Conservation (phyloP, 2,329 filamentous ascomycete genomes). For the Trichothecium sympodiale region DNA sequence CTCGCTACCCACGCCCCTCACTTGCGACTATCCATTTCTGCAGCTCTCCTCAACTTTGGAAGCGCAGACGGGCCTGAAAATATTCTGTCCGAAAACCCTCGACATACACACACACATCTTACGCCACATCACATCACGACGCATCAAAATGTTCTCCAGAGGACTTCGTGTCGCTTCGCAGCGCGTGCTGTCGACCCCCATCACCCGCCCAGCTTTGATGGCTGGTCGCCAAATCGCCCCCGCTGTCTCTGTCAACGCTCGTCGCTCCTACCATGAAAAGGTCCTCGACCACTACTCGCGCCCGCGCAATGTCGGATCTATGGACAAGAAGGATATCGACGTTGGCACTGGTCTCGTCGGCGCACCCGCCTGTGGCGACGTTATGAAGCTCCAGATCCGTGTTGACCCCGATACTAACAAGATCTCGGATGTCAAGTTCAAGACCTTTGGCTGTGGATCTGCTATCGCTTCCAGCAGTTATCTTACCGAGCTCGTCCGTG, state of each 20-base stretch:
- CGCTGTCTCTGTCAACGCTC: conserved; percentile 16
- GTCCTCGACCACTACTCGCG: conserved; percentile 40
- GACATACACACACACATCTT: no score
- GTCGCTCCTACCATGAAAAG: conserved; percentile 38
- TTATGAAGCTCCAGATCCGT: conserved; percentile 73
- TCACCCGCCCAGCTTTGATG: conserved; percentile 17
- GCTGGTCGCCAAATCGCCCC: conserved; percentile 20
- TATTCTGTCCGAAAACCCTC: no score
- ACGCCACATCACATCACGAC: conserved; percentile 1
- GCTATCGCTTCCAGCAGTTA: conserved; percentile 94
- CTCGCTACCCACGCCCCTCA: not conserved
- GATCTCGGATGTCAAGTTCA: conserved; percentile 93
- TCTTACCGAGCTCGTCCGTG: conserved; percentile 84
- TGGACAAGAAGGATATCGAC: conserved; percentile 63
- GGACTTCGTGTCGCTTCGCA: conserved; percentile 23
- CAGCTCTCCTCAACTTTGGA: no score
- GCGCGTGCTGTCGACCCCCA: conserved; percentile 22
- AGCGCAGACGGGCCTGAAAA: no score
- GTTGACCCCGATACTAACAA: conserved; percentile 81
- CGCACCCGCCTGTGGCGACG: conserved; percentile 79
- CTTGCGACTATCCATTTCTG: not conserved
- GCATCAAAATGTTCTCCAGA: conserved; percentile 26
- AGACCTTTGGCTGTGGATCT: conserved; percentile 90
- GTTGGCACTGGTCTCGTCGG: conserved; percentile 89
- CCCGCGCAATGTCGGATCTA: conserved; percentile 44